phyloP scores from a whole-genome alignment of 1,139 yeast genomes.

The Arxiozyma bovina region DNA sequence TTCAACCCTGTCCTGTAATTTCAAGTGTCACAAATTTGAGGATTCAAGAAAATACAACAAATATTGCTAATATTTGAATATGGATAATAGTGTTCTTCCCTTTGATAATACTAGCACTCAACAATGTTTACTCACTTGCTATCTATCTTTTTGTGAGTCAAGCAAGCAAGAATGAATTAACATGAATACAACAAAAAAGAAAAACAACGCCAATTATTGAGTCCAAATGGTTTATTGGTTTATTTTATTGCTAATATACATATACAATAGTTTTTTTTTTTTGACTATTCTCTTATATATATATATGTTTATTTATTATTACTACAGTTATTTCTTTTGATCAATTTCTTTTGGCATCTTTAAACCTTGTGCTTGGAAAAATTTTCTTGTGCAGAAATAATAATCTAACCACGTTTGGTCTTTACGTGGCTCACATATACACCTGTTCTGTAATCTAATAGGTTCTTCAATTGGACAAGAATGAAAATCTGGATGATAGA shows the following conservation, averaged over 20 bases:
- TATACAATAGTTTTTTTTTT: too few relatives aligned
- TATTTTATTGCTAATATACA: background rate
- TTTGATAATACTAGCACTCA: background rate
- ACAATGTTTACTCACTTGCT: background rate
- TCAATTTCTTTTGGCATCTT: constrained; percentile 23
- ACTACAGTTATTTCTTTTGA: background rate
- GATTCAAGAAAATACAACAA: background rate
- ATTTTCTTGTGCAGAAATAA: constrained; percentile 31
- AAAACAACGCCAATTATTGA: background rate
- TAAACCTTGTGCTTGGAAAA: constrained; percentile 25
- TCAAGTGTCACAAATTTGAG: background rate
- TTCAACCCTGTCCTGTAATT: background rate
- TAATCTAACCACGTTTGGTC: constrained; percentile 30
- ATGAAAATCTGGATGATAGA: constrained; percentile 67
- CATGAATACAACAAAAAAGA: background rate
- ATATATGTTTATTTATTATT: too few relatives aligned
- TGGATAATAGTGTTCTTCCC: background rate
- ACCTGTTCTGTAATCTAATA: constrained; percentile 45
- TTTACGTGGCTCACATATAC: constrained; percentile 52
- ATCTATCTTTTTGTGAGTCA: too few relatives aligned
- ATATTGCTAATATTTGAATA: background rate
- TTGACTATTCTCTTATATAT: too few relatives aligned
- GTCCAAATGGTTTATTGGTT: background rate
- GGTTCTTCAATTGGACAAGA: constrained; percentile 65
- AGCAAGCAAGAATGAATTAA: background rate